Conservation (phyloP, 306 rosid genomes). For the Purshia tridentata region DNA sequence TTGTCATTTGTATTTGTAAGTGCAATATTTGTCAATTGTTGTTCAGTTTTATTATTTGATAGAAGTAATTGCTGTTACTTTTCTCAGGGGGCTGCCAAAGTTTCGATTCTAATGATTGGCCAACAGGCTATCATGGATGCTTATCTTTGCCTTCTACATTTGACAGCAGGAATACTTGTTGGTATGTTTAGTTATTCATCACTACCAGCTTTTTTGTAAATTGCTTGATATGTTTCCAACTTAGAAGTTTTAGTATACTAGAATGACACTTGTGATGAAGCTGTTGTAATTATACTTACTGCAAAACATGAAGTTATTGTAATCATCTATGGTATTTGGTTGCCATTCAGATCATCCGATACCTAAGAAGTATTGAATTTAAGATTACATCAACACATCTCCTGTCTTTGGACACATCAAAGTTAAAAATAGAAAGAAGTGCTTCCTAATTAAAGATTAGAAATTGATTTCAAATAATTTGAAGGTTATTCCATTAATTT, state of each 20-base stretch:
- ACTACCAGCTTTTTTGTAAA: conserved; percentile 1
- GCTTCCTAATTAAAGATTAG: background rate
- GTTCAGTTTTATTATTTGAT: background rate
- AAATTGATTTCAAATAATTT: conserved; percentile 4
- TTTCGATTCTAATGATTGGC: conserved; percentile 89
- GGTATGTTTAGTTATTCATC: conserved; percentile 48
- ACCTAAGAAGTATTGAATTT: background rate
- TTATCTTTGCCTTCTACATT: conserved; percentile 91
- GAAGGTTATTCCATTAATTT: background rate
- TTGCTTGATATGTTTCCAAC: conserved; percentile 1
- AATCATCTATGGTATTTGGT: background rate
- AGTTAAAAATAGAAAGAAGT: background rate
- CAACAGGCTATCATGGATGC: conserved; percentile 99
- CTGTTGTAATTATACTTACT: background rate
- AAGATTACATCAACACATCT: background rate
- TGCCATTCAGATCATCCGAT: background rate
- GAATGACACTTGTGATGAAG: background rate
- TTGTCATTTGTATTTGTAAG: conserved; percentile 2
- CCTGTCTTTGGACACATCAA: background rate
- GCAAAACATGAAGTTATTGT: background rate
- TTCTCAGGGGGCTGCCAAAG: conserved; percentile 96
- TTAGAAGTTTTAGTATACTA: background rate
- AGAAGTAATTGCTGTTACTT: conserved; percentile 20
- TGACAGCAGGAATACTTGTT: conserved; percentile 95
- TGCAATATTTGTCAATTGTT: background rate